Evolutionary conservation across 768 basidiomycete species (phyloP).

Genomic region (Kwoniella bestiolae): DNA sequence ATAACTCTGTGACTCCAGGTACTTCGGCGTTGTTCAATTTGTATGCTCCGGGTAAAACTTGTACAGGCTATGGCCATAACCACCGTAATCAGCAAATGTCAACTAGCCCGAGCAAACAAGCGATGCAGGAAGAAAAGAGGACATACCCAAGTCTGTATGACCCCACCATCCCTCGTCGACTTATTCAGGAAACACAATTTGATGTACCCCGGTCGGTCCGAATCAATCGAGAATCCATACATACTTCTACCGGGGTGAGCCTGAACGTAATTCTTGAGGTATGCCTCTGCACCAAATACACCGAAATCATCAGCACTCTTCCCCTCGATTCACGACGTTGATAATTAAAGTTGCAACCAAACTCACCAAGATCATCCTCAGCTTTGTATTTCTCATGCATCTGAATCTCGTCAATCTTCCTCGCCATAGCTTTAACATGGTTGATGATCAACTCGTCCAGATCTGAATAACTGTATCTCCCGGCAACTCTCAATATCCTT

Average conservation of each 20-base stretch:
- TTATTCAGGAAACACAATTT: conserved; percentile 87
- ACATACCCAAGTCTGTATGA: conserved; percentile 89
- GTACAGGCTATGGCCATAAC: conserved; percentile 46
- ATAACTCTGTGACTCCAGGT: conserved; percentile 87
- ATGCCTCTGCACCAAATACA: conserved; percentile 67
- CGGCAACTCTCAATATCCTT: conserved; percentile 59
- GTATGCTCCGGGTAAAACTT: conserved; percentile 62
- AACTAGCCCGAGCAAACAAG: not conserved
- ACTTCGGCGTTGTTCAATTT: conserved; percentile 88
- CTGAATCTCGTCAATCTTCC: conserved; percentile 92
- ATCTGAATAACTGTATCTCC: conserved; percentile 82
- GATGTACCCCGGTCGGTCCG: conserved; percentile 89
- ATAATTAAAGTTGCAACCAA: not conserved
- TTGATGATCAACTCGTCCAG: conserved; percentile 96
- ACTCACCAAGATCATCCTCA: conserved; percentile 88
- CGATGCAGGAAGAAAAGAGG: not conserved
- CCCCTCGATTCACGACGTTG: not conserved
- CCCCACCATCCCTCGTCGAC: conserved; percentile 72
- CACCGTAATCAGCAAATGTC: not conserved
- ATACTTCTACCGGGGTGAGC: conserved; percentile 93
- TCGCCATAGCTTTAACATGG: conserved; percentile 90
- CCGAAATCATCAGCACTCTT: conserved; percentile 1
- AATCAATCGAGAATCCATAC: conserved; percentile 92
- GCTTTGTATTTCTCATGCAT: conserved; percentile 91
- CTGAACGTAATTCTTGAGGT: conserved; percentile 83